A percentile compares a stretch with the other conserved stretches of the same genome.
Evolutionary conservation across 805 yeast species (phyloP).

Genomic region (Cephaloascus albidus): DNA sequence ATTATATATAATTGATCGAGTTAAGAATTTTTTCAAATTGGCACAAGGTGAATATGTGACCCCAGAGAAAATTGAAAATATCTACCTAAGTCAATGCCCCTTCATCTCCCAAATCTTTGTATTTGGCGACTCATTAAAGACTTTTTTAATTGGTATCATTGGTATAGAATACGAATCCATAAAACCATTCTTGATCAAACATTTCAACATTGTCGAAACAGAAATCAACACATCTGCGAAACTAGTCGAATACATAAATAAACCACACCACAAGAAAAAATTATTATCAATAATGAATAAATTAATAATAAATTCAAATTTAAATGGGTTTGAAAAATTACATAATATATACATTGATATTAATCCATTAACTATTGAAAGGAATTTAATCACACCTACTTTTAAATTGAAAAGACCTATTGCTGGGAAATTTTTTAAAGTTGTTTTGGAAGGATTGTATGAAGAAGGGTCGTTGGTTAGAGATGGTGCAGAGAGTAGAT

Average conservation of each 20-base stretch:
- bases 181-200: constrained; percentile 2
- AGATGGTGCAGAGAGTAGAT: no score
- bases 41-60: constrained; percentile 65
- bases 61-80: constrained; percentile 66
- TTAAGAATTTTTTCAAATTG: constrained; percentile 69
- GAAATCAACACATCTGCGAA: constrained; percentile 10
- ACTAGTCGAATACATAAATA: constrained; percentile 7
- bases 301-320: constrained; percentile 19
- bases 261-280: constrained; percentile 10
- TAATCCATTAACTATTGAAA: constrained; percentile 56
- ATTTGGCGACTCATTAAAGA: constrained; percentile 54
- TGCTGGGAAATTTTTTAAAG: constrained; percentile 15
- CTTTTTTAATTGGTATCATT: constrained; percentile 48
- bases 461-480: constrained; percentile 19
- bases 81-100: constrained; percentile 44
- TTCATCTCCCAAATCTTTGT: constrained; percentile 43
- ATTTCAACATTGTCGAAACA: constrained; percentile 2
- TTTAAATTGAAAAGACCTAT: constrained; percentile 35
- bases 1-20: constrained; percentile 58
- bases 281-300: constrained; percentile 27
- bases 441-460: constrained; percentile 12
- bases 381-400: constrained; percentile 63
- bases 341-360: constrained; percentile 42
- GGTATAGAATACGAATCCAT: constrained; percentile 45
- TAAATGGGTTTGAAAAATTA: constrained; percentile 58